Conservation (phyloP, 2,329 filamentous ascomycete species). For the Didymella lethalis region DNA sequence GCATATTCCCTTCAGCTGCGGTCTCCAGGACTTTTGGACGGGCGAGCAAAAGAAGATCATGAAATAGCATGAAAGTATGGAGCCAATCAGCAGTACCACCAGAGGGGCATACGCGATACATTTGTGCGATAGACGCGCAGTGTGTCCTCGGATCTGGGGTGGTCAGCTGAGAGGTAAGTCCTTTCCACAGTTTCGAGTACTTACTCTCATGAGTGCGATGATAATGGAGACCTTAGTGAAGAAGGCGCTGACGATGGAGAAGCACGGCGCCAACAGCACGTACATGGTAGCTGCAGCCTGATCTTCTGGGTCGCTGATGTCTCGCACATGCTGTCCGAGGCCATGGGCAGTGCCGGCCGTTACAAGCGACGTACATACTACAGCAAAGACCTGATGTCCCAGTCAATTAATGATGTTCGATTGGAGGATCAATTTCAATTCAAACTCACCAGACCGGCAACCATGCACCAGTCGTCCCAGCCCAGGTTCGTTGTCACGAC, state of each 20-base stretch:
- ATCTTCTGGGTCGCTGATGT: conserved; percentile 14
- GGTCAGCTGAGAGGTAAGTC: neutral
- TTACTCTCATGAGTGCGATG: conserved; percentile 12
- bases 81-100: neutral
- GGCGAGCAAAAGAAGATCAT: conserved; percentile 19
- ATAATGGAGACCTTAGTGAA: conserved; percentile 15
- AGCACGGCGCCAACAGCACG: conserved; percentile 10
- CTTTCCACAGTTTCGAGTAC: neutral
- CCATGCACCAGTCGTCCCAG: conserved; percentile 21
- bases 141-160: neutral
- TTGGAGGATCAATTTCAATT: neutral
- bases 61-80: neutral
- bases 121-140: neutral
- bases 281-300: conserved; percentile 12
- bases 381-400: neutral
- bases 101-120: neutral
- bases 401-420: neutral
- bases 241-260: conserved; percentile 13
- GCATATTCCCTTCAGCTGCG: conserved; percentile 7
- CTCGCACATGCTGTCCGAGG: conserved; percentile 11
- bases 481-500: conserved; percentile 7
- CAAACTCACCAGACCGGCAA: conserved; percentile 9
- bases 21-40: conserved; percentile 15
- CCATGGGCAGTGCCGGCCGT: conserved; percentile 16
- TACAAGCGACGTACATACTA: conserved; percentile 11